Evolutionary conservation across 345 rosid species (phyloP), one percentile per base, ranked within the genome.

Genomic region (Moricandia arvensis): DNA sequence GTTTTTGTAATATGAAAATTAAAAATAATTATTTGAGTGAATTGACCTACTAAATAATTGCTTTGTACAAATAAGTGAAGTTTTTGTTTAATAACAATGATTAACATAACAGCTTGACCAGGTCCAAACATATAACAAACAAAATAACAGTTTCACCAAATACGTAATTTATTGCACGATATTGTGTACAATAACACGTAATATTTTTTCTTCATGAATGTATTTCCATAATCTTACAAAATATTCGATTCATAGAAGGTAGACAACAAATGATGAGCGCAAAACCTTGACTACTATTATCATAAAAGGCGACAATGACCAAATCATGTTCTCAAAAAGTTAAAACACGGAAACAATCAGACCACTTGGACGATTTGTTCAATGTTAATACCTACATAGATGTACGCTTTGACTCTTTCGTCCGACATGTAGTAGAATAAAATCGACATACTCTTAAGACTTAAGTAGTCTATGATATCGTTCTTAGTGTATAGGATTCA

Each of bases 391-490:
- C 57, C 18, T 15, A 29, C 3, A 1, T 29, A 10, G 35, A 27
- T 37, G 41, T 27, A 4, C 30, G 24, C 11, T 37, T 73, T 73
- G 64, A 54, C 57, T 54, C 16, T 37, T 37, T 64, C 16, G 57
- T 29, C 71, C 27, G 26, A 55, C 64, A 37, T 51, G 24, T 21
- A n/a, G n/a, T n/a, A n/a, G n/a, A n/a, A n/a, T n/a, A n/a, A n/a
- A 73, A 15, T 64, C 57, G 77, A 73, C 71, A 74, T 41, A 43
- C 60, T n/a, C 72, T 41, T 58, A 66, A 74, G 41, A n/a, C n/a
- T n/a, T n/a, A n/a, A n/a, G n/a, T n/a, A n/a, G n/a, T 45, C 78
- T 31, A 66, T 43, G 77, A n/a, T 43, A 65, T 74, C 4, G 78
- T 74, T 74, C 72, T 30, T 43, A 18, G 65, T 74, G 18, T 41